Evolutionary conservation across 2,329 filamentous ascomycete genomes (phyloP), one percentile per base, ranked within the genome.

Genomic region (Claviceps fusiformis): DNA sequence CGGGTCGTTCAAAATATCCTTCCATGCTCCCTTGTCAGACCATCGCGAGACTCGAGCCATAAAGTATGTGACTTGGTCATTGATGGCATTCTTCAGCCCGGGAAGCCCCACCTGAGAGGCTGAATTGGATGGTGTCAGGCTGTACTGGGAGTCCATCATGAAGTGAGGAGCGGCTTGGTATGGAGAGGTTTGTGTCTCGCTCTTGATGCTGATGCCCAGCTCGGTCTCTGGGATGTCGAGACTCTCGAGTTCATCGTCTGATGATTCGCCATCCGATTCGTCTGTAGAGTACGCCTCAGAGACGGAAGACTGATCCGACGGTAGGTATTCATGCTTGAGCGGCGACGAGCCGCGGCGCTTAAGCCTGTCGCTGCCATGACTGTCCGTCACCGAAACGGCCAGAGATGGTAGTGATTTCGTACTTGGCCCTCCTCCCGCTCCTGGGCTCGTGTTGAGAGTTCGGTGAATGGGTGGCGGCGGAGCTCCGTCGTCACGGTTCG

Each of bases 241-340:
- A 35, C 78, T 80, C 56, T 85, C 82, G 7, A 82, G 70, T 35
- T 83, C 80, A 53, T 79, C 77, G 45, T 75, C 73, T 2, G 75
- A 77, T 9, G 71, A 76, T 37, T 75, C 70, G 2, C 69, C 69
- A 24, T 66, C 72, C 15, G 77, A 79, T 46, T 74, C 72, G 50
- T 81, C 79, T 50, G 75, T 71, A 6, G 77, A 78, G 19, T 76
- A 69, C 10, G 63, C 59, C 19, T 64, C 82, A 7, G 81, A 81
- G 46, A 81, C 73, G 0, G 81, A 83, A 0, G 79, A 82, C 50
- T 75, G 70, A 52, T 84, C 81, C 1, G 93, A 97, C 15, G 92
- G 92, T 59, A 91, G 85, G 63, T 96, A 98, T 71, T 98, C 92
- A 66, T 97, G 92, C 72, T 98, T 98, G 52, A 98, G 75, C 0